Base-by-base conservation (phyloP, 106 monocot genomes). In the Cymbidium sinense region DNA sequence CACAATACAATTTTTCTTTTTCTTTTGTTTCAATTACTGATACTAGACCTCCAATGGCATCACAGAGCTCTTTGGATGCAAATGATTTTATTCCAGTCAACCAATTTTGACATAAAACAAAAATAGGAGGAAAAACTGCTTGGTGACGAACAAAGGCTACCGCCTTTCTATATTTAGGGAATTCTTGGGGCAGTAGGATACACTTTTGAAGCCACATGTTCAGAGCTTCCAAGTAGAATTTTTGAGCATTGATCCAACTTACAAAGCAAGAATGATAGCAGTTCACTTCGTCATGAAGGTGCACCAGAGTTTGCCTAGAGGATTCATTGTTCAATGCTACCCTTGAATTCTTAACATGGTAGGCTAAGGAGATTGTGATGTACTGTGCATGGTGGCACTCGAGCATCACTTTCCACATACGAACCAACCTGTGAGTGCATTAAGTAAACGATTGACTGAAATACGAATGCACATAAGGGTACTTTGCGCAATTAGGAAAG, bases 321-420 rank as follows among this genome's bases (percentile, higher is more conserved):
- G 73, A 12, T 25, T 85, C 88, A 10, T 43, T 65, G 9, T 61
- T 76, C 17, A 76, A 50, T 51, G 55, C 70, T 77, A 79, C 21
- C 28, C 78, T 61, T 31, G 83, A 81, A 61, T 43, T 80, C 44
- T 84, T 90, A 20, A 73, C 79, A 80, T 93, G 92, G 64, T 95
- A 95, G 8, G 95, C 92, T 76, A 95, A 76, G 23, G 95, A 88
- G 73, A 95, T 93, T n/a, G 90, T 95, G 73, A 95, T 95, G 74
- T 87, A 88, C 77, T 95, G 95, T 50, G 90, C 25, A 61, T 95
- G 95, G 65, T 95, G 95, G 76, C 92, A 88, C 77, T 93, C 90
- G 2, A 95, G 83, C 90, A 95, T 93, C 12, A 86, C 78, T 80
- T 85, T 93, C 95, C 92, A 95, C 95, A 95, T 93, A 50, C 85